phyloP scores from a whole-genome alignment of 805 yeast species.

The Sugiyamaella lignohabitans region DNA sequence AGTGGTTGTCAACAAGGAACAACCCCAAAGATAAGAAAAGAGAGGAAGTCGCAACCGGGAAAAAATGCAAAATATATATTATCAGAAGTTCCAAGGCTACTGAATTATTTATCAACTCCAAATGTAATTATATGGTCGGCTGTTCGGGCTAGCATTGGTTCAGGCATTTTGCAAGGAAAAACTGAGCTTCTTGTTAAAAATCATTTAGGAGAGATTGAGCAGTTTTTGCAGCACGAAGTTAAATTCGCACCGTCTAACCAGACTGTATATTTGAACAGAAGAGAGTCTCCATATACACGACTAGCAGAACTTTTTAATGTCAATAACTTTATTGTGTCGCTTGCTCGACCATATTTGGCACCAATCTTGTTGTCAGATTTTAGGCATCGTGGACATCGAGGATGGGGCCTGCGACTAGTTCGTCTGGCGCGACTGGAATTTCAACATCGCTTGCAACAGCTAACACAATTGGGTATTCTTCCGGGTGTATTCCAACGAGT shows the following conservation, averaged over 20 bases:
- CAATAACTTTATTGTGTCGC: conserved; percentile 82
- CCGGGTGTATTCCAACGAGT: conserved; percentile 64
- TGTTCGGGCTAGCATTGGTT: conserved; percentile 62
- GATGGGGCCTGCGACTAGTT: conserved; percentile 38
- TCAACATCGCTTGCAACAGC: conserved; percentile 73
- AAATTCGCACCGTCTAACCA: conserved; percentile 38
- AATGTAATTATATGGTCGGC: conserved; percentile 89
- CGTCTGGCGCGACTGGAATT: conserved; percentile 67
- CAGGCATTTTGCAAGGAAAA: conserved; percentile 56
- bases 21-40: background rate
- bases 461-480: conserved; percentile 72
- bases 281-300: conserved; percentile 73
- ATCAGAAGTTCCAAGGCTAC: conserved; percentile 31
- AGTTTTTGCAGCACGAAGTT: conserved; percentile 28
- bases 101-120: conserved; percentile 90
- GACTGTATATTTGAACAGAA: conserved; percentile 33
- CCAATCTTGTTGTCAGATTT: conserved; percentile 80
- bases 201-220: conserved; percentile 40
- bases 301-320: conserved; percentile 91
- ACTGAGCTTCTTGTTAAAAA: conserved; percentile 55
- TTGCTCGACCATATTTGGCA: conserved; percentile 91
- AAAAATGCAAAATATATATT: background rate
- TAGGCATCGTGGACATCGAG: conserved; percentile 48
- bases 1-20: background rate
- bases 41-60: no score